These are phyloP conservation scores for Marasmius oreades DNA, from an alignment of 1,284 basidiomycete genomes.

Conservation along the genomic window DNA sequence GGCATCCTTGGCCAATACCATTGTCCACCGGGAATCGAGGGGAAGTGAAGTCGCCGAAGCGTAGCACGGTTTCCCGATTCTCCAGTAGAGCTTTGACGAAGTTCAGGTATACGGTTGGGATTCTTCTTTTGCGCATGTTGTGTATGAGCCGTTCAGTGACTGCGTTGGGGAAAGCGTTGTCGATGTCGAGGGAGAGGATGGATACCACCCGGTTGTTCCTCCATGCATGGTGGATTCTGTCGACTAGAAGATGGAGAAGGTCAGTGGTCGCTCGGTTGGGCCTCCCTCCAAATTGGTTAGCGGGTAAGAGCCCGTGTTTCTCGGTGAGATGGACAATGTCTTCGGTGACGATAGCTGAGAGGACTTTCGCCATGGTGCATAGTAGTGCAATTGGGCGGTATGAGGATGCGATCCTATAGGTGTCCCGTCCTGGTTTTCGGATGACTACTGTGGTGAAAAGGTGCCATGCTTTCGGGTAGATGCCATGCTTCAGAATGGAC, in stretches of 20 bases:
- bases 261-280: constrained; percentile 24
- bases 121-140: constrained; percentile 24
- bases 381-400: constrained; percentile 27
- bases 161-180: constrained; percentile 31
- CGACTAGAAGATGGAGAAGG: constrained; percentile 20
- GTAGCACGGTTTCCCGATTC: constrained; percentile 9
- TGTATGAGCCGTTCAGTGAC: constrained; percentile 23
- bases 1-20: constrained; percentile 29
- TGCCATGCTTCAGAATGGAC: background rate
- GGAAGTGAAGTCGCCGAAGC: constrained; percentile 18
- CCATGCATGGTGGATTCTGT: constrained; percentile 17
- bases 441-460: constrained; percentile 19
- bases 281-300: constrained; percentile 23
- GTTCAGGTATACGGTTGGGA: constrained; percentile 17
- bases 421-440: constrained; percentile 22
- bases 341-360: constrained; percentile 20
- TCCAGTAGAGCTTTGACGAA: constrained; percentile 13
- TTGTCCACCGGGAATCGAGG: constrained; percentile 17
- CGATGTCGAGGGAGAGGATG: constrained; percentile 27
- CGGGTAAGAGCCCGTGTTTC: constrained; percentile 19
- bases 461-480: constrained; percentile 18
- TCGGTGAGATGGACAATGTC: constrained; percentile 22
- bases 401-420: constrained; percentile 23
- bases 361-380: constrained; percentile 24
- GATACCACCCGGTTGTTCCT: constrained; percentile 19